Base-by-base conservation (phyloP, 805 yeast genomes). In the Metahyphopichia silvanorum region DNA sequence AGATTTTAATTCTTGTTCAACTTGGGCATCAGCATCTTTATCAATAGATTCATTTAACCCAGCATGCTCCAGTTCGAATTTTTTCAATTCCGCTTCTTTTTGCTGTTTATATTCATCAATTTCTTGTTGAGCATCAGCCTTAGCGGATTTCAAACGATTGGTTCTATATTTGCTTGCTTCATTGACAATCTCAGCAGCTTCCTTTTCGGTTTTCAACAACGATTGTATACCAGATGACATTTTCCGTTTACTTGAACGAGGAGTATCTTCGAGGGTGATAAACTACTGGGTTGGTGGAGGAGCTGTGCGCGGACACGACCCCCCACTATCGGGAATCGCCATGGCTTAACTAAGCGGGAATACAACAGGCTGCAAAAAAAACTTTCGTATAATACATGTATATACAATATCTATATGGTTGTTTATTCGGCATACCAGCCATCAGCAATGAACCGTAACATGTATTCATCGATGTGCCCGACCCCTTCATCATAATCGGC, bases 151-250 rank as follows among this genome's bases (percentile, higher is more conserved):
- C 58, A 93, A 74, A 45, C 88, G 84, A 46, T 77, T 82, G 25
- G 93, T 75, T 63, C 96, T 86, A 69, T 82, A 87, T 49, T 81
- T 75, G 72, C 98, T 86, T 16, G 98, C 97, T 57, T 84, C 83
- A 51, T 89, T 75, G 40, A 93, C 98, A 43, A 89, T 85, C 49
- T 82, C 89, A 49, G 95, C 97, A n/a, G 98, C 98, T 52, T 86
- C 91, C 66, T 85, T 87, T 69, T 93, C 98, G 42, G 98, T 95
- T 73, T 84, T 81, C 40, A 81, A 69, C 38, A 81, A 74, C 44
- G 84, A 77, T 69, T 81, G 85, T 51, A 81, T 80, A 47, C 86
- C 87, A 31, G 60, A 52, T 14, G 56, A 51, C 56, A 51, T 51
- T 14, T 28, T 37, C 14, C 9, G 5, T 23, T 23, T n/a, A n/a